Evolutionary conservation across 176 grass and related monocot genomes (phyloP), one percentile per base, ranked within the genome.

Genomic region (Rhynchospora breviuscula): DNA sequence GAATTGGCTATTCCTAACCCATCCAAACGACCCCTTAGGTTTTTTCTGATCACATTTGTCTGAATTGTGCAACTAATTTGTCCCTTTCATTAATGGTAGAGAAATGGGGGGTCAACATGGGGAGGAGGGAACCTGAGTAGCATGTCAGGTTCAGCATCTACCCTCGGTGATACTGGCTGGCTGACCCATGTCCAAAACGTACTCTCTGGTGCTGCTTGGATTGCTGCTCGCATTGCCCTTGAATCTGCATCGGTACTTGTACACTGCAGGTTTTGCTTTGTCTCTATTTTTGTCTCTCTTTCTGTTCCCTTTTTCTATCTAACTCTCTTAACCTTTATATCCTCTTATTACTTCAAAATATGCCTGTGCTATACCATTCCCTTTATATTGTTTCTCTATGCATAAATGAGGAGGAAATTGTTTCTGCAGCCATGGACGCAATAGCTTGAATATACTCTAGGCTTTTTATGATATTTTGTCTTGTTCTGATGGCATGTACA

Each of bases 41-140:
- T n/a, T 69, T 69, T 69, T 45, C 35, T 70, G 35, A 45, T 18
- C 6, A 44, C 26, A 45, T 70, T 46, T 45, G 10, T 77, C 48
- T 31, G 12, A 77, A 56, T 56, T 29, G 47, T 65, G 47, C 7
- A 68, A 84, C 56, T 88, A 10, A 58, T 6, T 10, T 67, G 66
- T 49, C 19, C 13, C 56, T 59, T 59, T 67, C 33, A 21, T 49
- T 81, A 31, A 78, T 73, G 31, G 11, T 81, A 98, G 96, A 93
- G 92, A 91, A 91, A 91, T 87, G 91, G 96, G 79, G 96, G 93
- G 84, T 93, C 90, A 45, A 93, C 96, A 43, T 98, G 92, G 96
- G 96, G 96, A 83, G 96, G 95, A 64, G 95, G 93, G 25, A 98
- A 93, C 80, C 84, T 95, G 25, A 98, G 94, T 85, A 98, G 96